Evolutionary conservation across 441 rosid species (phyloP).

Genomic region (Populus hybrid): DNA sequence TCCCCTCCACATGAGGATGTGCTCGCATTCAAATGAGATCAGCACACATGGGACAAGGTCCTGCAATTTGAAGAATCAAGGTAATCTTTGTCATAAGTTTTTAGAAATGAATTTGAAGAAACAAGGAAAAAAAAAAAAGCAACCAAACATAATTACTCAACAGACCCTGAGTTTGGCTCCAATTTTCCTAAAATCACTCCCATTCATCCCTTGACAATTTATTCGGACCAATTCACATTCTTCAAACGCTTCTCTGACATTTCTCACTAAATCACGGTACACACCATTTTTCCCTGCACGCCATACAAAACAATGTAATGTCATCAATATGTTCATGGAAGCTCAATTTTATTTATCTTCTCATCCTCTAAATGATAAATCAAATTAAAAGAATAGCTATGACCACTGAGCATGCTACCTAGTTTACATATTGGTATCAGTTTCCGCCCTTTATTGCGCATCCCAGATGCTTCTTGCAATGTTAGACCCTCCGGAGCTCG

Average conservation of each 20-base stretch:
- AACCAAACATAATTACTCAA: conserved; percentile 13
- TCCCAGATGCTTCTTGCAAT: conserved; percentile 54
- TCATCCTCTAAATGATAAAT: not conserved
- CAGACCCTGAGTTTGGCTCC: conserved; percentile 92
- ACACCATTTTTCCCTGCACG: conserved; percentile 81
- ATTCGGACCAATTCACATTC: conserved; percentile 85
- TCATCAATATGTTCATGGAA: not conserved
- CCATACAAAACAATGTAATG: conserved; percentile 15
- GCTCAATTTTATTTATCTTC: not conserved
- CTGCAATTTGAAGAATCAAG: conserved; percentile 35
- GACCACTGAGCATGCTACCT: conserved; percentile 37
- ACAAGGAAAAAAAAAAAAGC: not conserved
- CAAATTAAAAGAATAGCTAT: conserved; percentile 1
- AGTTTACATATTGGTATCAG: conserved; percentile 76
- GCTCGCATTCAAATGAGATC: conserved; percentile 75
- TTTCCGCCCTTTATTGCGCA: conserved; percentile 78
- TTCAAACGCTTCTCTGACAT: conserved; percentile 89
- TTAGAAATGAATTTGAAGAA: not conserved
- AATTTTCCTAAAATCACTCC: conserved; percentile 72
- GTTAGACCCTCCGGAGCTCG: conserved; percentile 72
- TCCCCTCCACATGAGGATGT: conserved; percentile 87
- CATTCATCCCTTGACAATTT: conserved; percentile 73
- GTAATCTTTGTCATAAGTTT: conserved; percentile 5
- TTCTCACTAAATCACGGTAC: conserved; percentile 54
- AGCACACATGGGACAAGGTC: conserved; percentile 86